Percentiles rank a stretch among this genome's conserved stretches.
phyloP scores from a whole-genome alignment of 2,329 filamentous ascomycete genomes.

The Rhynchosporium agropyri region DNA sequence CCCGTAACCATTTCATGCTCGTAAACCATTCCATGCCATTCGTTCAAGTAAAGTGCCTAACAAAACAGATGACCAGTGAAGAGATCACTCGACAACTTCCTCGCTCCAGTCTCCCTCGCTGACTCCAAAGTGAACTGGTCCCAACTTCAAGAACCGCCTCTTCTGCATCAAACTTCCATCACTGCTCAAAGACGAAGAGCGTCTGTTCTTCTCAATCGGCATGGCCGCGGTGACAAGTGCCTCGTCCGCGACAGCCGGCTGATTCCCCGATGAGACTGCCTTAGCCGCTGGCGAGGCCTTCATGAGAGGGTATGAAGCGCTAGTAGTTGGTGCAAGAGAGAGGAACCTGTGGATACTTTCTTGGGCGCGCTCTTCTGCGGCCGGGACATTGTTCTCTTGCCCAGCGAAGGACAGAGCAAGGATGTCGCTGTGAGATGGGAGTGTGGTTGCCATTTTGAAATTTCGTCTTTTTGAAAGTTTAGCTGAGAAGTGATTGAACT shows the following conservation, averaged over 20 bases:
- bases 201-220: constrained; percentile 25
- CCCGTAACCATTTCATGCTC: not conserved
- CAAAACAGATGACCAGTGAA: not conserved
- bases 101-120: constrained; percentile 40
- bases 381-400: constrained; percentile 30
- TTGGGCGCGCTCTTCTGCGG: constrained; percentile 26
- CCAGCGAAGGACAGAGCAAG: constrained; percentile 25
- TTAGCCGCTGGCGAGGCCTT: constrained; percentile 18
- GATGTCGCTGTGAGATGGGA: constrained; percentile 23
- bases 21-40: constrained; percentile 1
- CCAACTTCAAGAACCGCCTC: constrained; percentile 37
- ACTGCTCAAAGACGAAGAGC: constrained; percentile 31
- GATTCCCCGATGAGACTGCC: constrained; percentile 12
- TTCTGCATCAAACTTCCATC: constrained; percentile 22
- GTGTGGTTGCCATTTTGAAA: constrained; percentile 28
- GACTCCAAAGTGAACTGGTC: constrained; percentile 37
- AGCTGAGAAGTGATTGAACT: constrained; percentile 16
- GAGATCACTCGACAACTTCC: constrained; percentile 29
- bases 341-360: constrained; percentile 33
- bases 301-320: constrained; percentile 34
- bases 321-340: constrained; percentile 37
- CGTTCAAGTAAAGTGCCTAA: constrained; percentile 5
- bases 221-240: constrained; percentile 15
- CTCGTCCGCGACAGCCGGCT: constrained; percentile 12
- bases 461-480: constrained; percentile 3